Conservation (phyloP, 345 rosid genomes). For the Viola odorata region DNA sequence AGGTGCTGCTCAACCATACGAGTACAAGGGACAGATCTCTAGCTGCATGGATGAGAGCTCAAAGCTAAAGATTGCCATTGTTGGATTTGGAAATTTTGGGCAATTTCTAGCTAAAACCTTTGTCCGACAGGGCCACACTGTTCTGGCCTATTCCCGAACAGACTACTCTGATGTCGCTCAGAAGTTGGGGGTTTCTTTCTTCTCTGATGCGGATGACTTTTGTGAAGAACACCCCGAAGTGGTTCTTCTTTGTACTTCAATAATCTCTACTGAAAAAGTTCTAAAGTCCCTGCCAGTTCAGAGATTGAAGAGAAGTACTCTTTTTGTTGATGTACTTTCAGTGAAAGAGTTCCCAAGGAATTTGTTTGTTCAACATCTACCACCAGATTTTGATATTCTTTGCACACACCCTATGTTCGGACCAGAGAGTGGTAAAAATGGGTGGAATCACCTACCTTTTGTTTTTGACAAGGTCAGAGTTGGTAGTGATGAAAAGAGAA, state of each 20-base stretch:
- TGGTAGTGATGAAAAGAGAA: slow-evolving; percentile 40
- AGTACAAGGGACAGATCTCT: slow-evolving; percentile 22
- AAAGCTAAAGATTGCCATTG: slow-evolving; percentile 61
- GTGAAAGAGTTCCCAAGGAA: slow-evolving; percentile 76
- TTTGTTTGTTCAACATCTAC: slow-evolving; percentile 46
- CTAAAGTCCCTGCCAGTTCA: slow-evolving; percentile 62
- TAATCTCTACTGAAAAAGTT: slow-evolving; percentile 68
- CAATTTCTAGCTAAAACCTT: slow-evolving; percentile 66
- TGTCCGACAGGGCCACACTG: slow-evolving; percentile 55
- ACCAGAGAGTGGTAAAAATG: slow-evolving; percentile 76
- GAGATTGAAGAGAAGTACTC: slow-evolving; percentile 71
- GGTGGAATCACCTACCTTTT: slow-evolving; percentile 64
- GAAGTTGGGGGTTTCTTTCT: slow-evolving; percentile 51
- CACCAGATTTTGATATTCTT: slow-evolving; percentile 57
- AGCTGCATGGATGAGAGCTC: slow-evolving; percentile 27
- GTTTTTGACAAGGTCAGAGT: slow-evolving; percentile 73
- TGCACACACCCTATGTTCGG: slow-evolving; percentile 91
- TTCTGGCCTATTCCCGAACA: slow-evolving; percentile 65
- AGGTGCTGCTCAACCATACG: slow-evolving; percentile 6
- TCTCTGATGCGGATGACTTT: slow-evolving; percentile 52
- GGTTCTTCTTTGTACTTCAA: slow-evolving; percentile 64
- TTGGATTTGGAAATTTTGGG: slow-evolving; percentile 82
- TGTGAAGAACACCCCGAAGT: slow-evolving; percentile 89
- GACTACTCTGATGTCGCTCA: slow-evolving; percentile 54
- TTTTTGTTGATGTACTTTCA: slow-evolving; percentile 83